Conservation (phyloP, 164 flowering plant genomes). For the Umbellularia californica region DNA sequence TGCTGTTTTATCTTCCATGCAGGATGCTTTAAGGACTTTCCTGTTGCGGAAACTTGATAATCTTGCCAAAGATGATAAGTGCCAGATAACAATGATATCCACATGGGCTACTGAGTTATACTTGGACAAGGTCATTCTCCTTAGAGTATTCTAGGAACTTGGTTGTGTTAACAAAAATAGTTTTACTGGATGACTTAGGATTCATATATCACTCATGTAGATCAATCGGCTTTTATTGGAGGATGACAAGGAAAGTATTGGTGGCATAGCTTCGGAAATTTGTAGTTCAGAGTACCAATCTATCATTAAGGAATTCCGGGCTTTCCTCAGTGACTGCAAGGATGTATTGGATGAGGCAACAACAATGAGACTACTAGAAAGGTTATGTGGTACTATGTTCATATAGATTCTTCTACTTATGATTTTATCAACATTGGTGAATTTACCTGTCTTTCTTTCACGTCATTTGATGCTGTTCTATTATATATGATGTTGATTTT, state of each 20-base stretch:
- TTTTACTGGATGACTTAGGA: background rate
- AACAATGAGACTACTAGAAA: slow-evolving; percentile 85
- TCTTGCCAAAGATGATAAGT: slow-evolving; percentile 84
- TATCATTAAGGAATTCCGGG: slow-evolving; percentile 75
- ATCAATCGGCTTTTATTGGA: slow-evolving; percentile 89
- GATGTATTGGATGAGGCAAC: slow-evolving; percentile 98
- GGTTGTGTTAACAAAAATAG: background rate
- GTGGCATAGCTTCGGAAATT: slow-evolving; percentile 34
- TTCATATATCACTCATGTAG: slow-evolving; percentile 29
- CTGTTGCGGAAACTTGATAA: slow-evolving; percentile 87
- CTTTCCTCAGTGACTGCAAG: slow-evolving; percentile 91
- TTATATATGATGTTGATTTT: background rate
- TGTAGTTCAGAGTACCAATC: slow-evolving; percentile 73
- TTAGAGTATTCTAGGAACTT: background rate
- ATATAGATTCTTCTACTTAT: background rate
- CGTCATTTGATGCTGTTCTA: slow-evolving; percentile 3
- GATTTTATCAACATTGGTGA: background rate
- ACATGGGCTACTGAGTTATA: slow-evolving; percentile 98
- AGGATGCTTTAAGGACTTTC: slow-evolving; percentile 97
- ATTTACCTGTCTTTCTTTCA: background rate
- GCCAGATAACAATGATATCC: slow-evolving; percentile 97
- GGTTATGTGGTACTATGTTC: slow-evolving; percentile 35
- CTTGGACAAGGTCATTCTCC: slow-evolving; percentile 77
- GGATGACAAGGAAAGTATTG: slow-evolving; percentile 46
- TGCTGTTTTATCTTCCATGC: slow-evolving; percentile 22